Base-by-base conservation (phyloP, 306 rosid species). In the Prunus fruticosa region DNA sequence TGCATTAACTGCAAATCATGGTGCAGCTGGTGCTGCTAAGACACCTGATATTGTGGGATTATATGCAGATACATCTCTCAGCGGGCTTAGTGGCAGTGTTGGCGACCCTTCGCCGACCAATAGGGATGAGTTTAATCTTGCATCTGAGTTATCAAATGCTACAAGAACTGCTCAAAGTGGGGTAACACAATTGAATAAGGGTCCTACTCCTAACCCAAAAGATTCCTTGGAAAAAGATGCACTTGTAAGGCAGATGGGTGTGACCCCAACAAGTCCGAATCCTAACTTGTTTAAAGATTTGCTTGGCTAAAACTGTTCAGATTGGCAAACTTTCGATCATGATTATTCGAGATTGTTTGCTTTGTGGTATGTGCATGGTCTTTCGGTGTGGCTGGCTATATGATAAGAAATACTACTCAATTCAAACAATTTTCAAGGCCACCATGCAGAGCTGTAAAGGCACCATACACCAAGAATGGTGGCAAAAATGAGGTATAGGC, bases 161-260 rank as follows among this genome's bases (percentile, higher is more conserved):
- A 46, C 77, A 1, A 34, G 64, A 52, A 76, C 70, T 32, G 66
- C 75, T 69, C 71, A 72, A 67, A 89, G 83, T 52, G 88, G 84
- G 52, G 69, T 81, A 45, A 71, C 87, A 5, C 47, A 76, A 79
- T 34, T 34, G 38, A 34, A 34, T 34, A 34, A 88, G 84, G 98
- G 96, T 61, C 87, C 86, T 23, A 23, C 23, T 23, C 23, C 23
- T 19, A 79, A 85, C 43, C 34, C 60, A 7, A 89, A 77, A 81
- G 85, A 81, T 46, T 53, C 96, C 2, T 78, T 93, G 79, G 38
- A 34, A 34, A 32, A 34, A 1, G 38, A 34, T 34, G 87, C 98
- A 19, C 84, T 85, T 57, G 98, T 91, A 64, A 89, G 98, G 85
- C 98, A 93, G 83, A 77, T 93, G 94, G 98, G 98, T 2, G 97